These are phyloP conservation scores for Cytospora piceicola DNA, from an alignment of 2,329 filamentous ascomycete genomes.

Conservation along the genomic window DNA sequence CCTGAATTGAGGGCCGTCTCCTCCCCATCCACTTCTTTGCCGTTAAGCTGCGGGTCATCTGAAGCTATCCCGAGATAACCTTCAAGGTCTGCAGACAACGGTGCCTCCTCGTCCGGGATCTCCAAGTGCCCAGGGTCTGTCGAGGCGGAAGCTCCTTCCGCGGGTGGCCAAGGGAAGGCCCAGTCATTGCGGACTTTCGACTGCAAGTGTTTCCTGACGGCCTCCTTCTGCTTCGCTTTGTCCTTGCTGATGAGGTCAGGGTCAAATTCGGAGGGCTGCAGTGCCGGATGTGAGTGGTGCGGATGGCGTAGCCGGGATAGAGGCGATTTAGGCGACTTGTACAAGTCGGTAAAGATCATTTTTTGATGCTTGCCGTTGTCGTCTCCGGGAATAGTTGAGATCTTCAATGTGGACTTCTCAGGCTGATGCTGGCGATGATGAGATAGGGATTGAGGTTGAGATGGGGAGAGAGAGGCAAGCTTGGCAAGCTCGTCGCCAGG, in stretches of 20 bases:
- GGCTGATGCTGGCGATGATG: background rate
- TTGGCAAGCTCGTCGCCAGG: slow-evolving; percentile 4
- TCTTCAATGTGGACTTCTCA: background rate
- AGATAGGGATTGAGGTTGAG: background rate
- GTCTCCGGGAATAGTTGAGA: background rate
- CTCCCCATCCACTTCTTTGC: slow-evolving; percentile 33
- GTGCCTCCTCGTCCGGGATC: slow-evolving; percentile 6
- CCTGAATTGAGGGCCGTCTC: slow-evolving; percentile 42
- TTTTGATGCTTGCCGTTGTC: slow-evolving; percentile 30
- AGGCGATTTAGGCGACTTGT: slow-evolving; percentile 59
- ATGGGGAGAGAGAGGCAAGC: too few species aligned
- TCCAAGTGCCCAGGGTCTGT: background rate
- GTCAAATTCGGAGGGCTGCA: slow-evolving; percentile 53
- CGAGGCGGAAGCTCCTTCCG: slow-evolving; percentile 8
- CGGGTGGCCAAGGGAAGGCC: slow-evolving; percentile 60
- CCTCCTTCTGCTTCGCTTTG: slow-evolving; percentile 65
- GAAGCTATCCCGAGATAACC: slow-evolving; percentile 26
- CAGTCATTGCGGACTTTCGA: slow-evolving; percentile 63
- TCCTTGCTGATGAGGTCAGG: slow-evolving; percentile 65
- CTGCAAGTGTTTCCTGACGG: slow-evolving; percentile 59
- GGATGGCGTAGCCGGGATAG: slow-evolving; percentile 55
- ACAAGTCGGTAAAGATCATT: slow-evolving; percentile 65
- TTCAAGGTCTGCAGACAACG: slow-evolving; percentile 13
- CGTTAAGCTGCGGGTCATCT: slow-evolving; percentile 9
- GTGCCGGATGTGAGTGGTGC: slow-evolving; percentile 40